Evolutionary conservation across 2,329 filamentous ascomycete genomes (phyloP).

Genomic region (Nemania abortiva): DNA sequence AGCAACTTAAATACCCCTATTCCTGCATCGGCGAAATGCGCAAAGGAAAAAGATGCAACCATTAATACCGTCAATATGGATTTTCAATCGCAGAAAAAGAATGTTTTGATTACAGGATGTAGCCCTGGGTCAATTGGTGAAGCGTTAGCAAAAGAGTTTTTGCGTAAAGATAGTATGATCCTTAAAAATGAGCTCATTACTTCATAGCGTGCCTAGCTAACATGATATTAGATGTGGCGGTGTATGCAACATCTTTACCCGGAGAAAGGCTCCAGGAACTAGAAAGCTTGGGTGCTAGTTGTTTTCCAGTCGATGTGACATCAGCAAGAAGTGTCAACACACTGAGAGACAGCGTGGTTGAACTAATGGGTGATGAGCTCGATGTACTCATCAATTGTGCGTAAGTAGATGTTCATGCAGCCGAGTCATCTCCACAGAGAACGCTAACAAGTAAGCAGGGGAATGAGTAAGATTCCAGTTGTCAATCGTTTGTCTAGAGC

Average conservation of each 20-base stretch:
- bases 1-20: too few relatives aligned
- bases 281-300: conserved; percentile 20
- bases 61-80: conserved; percentile 20
- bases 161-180: conserved; percentile 22
- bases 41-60: neutral
- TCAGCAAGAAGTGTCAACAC: conserved; percentile 17
- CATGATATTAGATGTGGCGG: conserved; percentile 17
- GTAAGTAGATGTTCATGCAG: conserved; percentile 24
- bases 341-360: conserved; percentile 16
- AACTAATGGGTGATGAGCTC: conserved; percentile 27
- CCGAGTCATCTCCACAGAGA: neutral
- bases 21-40: neutral
- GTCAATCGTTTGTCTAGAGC: too few relatives aligned
- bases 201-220: conserved; percentile 2
- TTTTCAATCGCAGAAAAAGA: conserved; percentile 15
- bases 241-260: conserved; percentile 30
- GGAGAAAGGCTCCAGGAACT: conserved; percentile 30
- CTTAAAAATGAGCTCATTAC: neutral
- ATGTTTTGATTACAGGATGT: conserved; percentile 34
- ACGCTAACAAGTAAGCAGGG: conserved; percentile 3
- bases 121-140: conserved; percentile 37
- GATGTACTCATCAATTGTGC: conserved; percentile 37
- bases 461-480: conserved; percentile 19
- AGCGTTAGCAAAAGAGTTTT: conserved; percentile 35
- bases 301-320: conserved; percentile 33